Conservation (phyloP, 495 filamentous ascomycete species). For the Xylaria telfairii region DNA sequence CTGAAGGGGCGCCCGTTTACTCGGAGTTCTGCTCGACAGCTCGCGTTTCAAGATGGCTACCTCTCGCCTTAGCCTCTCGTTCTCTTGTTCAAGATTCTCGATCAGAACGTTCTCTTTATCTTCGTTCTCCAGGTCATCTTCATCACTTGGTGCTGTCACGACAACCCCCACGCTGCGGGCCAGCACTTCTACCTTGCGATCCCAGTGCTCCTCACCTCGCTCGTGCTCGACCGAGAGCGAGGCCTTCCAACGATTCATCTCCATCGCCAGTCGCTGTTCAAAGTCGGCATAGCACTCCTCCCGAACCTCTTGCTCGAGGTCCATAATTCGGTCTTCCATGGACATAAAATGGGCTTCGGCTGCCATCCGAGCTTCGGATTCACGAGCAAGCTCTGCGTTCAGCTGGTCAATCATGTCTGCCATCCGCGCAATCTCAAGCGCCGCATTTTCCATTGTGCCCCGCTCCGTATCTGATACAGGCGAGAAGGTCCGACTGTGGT, state of each 20-base stretch:
- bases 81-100: slow-evolving; percentile 66
- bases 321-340: slow-evolving; percentile 71
- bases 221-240: slow-evolving; percentile 77
- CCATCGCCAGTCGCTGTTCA: slow-evolving; percentile 74
- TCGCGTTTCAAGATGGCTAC: slow-evolving; percentile 58
- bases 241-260: slow-evolving; percentile 77
- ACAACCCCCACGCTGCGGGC: slow-evolving; percentile 65
- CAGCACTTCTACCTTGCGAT: slow-evolving; percentile 88
- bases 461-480: slow-evolving; percentile 58
- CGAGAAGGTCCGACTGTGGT: slow-evolving; percentile 42
- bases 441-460: slow-evolving; percentile 78
- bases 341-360: slow-evolving; percentile 63
- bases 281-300: slow-evolving; percentile 89
- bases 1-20: slow-evolving; percentile 51
- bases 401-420: slow-evolving; percentile 77
- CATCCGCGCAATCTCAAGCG: slow-evolving; percentile 75
- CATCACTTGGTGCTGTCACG: slow-evolving; percentile 33
- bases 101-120: slow-evolving; percentile 59
- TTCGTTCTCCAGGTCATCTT: slow-evolving; percentile 45
- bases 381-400: slow-evolving; percentile 62
- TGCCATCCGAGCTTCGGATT: slow-evolving; percentile 61
- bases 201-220: slow-evolving; percentile 79
- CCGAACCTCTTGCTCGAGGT: slow-evolving; percentile 84
- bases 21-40: slow-evolving; percentile 47
- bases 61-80: slow-evolving; percentile 62